A percentile compares a stretch with the other conserved stretches of the same genome.
phyloP scores from a whole-genome alignment of 257 asterid species.

The Sherardia arvensis region DNA sequence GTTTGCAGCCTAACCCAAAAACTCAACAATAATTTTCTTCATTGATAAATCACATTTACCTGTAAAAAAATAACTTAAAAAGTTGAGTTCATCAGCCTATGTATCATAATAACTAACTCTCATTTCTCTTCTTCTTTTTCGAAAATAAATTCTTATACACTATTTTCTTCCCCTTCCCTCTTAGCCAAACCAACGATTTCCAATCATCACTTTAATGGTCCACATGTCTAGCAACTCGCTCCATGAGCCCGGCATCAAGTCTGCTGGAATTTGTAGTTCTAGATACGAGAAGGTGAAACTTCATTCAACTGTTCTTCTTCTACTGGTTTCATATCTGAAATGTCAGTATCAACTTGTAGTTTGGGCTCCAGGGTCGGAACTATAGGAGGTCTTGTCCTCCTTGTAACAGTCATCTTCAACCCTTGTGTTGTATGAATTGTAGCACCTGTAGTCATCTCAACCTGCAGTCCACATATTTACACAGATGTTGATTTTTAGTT shows the following conservation, averaged over 20 bases:
- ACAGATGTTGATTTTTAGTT: neutral
- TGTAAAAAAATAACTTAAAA: too few relatives aligned
- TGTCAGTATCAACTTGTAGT: conserved; percentile 26
- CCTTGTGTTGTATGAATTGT: conserved; percentile 96
- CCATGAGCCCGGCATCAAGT: conserved; percentile 27
- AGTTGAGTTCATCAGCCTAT: neutral
- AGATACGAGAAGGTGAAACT: conserved; percentile 25
- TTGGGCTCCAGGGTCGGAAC: conserved; percentile 54
- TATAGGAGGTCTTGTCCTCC: conserved; percentile 50
- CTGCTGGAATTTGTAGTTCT: conserved; percentile 18
- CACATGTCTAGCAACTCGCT: neutral
- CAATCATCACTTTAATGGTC: neutral
- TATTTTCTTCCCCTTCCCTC: neutral
- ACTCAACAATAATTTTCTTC: neutral
- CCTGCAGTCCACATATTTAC: conserved; percentile 37
- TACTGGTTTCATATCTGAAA: conserved; percentile 24
- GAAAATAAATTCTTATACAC: too few relatives aligned
- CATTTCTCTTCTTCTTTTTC: too few relatives aligned
- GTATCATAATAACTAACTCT: neutral
- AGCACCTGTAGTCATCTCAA: conserved; percentile 94
- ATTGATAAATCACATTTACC: neutral
- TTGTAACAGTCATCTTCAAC: conserved; percentile 74
- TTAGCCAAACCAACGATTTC: neutral
- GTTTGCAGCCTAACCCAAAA: neutral
- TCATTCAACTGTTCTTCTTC: conserved; percentile 35